Percentiles rank a stretch among this genome's conserved stretches.
Evolutionary conservation across 2,329 filamentous ascomycete species (phyloP).

Genomic region (Plectosphaerella cucumerina): DNA sequence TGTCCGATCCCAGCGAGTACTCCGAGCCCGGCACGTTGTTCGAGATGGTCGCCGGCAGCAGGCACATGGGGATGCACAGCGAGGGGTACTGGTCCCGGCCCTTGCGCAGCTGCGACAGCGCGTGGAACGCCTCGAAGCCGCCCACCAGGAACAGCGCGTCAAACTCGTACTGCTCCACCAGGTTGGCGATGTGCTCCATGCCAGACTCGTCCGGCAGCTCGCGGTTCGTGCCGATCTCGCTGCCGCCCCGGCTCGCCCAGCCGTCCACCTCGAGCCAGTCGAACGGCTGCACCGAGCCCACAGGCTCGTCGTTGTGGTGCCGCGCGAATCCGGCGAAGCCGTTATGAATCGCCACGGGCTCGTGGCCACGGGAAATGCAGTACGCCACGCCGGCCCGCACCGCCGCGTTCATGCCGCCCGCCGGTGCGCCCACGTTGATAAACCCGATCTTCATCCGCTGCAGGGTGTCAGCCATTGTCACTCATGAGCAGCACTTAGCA

Average conservation of each 20-base stretch:
- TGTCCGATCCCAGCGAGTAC: slow-evolving; percentile 94
- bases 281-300: slow-evolving; percentile 80
- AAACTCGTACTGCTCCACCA: slow-evolving; percentile 83
- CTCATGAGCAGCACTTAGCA: too few species aligned
- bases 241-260: slow-evolving; percentile 96
- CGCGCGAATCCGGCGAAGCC: slow-evolving; percentile 91
- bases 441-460: slow-evolving; percentile 91
- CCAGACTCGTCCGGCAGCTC: slow-evolving; percentile 83
- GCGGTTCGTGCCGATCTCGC: slow-evolving; percentile 96
- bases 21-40: slow-evolving; percentile 98
- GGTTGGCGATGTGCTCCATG: slow-evolving; percentile 74
- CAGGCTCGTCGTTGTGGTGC: slow-evolving; percentile 79
- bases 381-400: slow-evolving; percentile 91
- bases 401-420: slow-evolving; percentile 97
- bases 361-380: slow-evolving; percentile 87
- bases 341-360: slow-evolving; percentile 89
- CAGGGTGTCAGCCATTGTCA: slow-evolving; percentile 21
- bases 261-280: slow-evolving; percentile 91
- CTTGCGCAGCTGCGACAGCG: slow-evolving; percentile 80
- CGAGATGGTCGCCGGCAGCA: slow-evolving; percentile 94
- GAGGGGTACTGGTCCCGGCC: slow-evolving; percentile 74
- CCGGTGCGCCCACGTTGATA: slow-evolving; percentile 93
- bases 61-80: slow-evolving; percentile 86
- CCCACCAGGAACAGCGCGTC: slow-evolving; percentile 90
- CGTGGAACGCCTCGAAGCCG: slow-evolving; percentile 95